Percentiles rank a stretch among this genome's conserved stretches.
phyloP scores from a whole-genome alignment of 1,284 basidiomycete species.

The Mycosarcoma mackinlayi region DNA sequence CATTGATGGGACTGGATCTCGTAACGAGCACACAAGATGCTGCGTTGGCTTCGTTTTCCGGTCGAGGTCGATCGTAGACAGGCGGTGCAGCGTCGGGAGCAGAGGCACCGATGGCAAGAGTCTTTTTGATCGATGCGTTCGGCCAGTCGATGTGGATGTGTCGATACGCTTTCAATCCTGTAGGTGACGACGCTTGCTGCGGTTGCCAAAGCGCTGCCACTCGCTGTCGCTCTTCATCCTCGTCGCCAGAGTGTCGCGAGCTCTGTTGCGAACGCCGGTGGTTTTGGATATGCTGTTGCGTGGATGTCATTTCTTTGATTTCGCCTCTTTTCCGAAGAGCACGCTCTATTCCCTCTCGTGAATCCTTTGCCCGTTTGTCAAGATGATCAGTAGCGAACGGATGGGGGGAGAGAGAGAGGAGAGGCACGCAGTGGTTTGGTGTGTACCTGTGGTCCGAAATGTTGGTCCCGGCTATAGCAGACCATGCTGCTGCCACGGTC shows the following conservation, averaged over 20 bases:
- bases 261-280: neutral
- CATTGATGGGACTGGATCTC: constrained; percentile 47
- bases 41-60: constrained; percentile 26
- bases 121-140: constrained; percentile 54
- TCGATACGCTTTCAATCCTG: constrained; percentile 23
- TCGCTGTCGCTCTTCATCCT: constrained; percentile 26
- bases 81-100: constrained; percentile 48
- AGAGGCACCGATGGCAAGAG: constrained; percentile 47
- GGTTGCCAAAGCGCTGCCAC: constrained; percentile 30
- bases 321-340: neutral
- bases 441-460: too few relatives aligned
- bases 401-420: too few relatives aligned
- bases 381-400: too few relatives aligned
- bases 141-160: constrained; percentile 61
- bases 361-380: too few relatives aligned
- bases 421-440: too few relatives aligned
- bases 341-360: neutral
- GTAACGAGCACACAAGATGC: constrained; percentile 49
- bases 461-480: too few relatives aligned
- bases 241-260: neutral
- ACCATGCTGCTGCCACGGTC: too few relatives aligned
- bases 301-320: constrained; percentile 9
- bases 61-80: constrained; percentile 49
- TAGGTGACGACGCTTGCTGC: neutral
- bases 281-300: neutral